These are phyloP conservation scores for Cytospora leucostoma DNA, from an alignment of 2,329 filamentous ascomycete genomes.

Conservation along the genomic window DNA sequence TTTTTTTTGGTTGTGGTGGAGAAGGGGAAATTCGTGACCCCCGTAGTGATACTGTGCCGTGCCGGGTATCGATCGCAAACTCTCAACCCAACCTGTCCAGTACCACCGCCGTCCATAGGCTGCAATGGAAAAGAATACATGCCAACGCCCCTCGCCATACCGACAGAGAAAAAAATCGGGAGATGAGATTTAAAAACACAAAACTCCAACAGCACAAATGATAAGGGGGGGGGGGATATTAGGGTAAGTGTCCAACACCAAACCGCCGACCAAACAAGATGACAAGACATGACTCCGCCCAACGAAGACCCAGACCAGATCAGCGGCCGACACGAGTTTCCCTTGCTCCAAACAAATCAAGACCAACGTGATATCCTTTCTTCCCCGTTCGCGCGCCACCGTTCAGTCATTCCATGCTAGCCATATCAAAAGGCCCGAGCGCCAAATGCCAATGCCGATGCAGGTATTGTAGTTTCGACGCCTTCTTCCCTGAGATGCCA, in stretches of 20 bases:
- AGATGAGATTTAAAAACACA: constrained; percentile 2
- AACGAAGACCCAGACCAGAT: constrained; percentile 26
- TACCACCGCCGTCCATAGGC: constrained; percentile 14
- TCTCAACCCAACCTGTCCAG: constrained; percentile 16
- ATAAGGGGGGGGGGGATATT: constrained; percentile 12
- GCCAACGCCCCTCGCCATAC: constrained; percentile 17
- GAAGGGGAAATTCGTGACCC: constrained; percentile 8
- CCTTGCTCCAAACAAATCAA: constrained; percentile 22
- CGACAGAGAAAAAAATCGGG: constrained; percentile 1
- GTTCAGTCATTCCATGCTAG: constrained; percentile 23
- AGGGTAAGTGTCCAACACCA: constrained; percentile 20
- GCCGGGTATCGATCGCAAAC: constrained; percentile 21
- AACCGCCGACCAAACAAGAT: constrained; percentile 17
- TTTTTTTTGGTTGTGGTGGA: constrained; percentile 13
- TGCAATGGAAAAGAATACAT: constrained; percentile 2
- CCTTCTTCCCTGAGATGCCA: constrained; percentile 26
- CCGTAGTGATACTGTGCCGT: constrained; percentile 20
- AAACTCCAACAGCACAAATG: constrained; percentile 12
- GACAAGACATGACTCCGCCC: constrained; percentile 25
- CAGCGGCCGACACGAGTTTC: constrained; percentile 26
- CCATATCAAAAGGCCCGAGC: constrained; percentile 23
- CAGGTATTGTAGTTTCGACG: constrained; percentile 29
- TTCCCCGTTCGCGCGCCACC: constrained; percentile 19
- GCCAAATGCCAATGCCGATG: constrained; percentile 27
- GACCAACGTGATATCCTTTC: constrained; percentile 23